Conservation (phyloP, 441 rosid species). For the Rhodomyrtus psidioides region DNA sequence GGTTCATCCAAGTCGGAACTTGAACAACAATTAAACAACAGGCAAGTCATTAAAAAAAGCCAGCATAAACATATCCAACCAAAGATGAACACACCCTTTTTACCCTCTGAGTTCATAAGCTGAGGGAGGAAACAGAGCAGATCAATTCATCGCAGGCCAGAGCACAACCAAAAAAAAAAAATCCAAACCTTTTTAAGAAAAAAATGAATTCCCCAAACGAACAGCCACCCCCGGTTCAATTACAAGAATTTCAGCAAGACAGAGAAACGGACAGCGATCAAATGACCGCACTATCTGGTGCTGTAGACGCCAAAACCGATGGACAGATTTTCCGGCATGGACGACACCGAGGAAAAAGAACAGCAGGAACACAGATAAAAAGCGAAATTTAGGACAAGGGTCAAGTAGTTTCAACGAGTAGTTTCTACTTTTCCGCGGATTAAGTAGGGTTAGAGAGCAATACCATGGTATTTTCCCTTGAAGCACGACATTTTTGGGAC, state of each 20-base stretch:
- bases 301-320: background rate
- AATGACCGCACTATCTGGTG: background rate
- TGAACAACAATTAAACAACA: background rate
- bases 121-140: background rate
- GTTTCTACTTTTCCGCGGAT: background rate
- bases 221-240: background rate
- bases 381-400: background rate
- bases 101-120: background rate
- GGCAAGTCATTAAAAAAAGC: background rate
- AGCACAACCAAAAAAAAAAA: background rate
- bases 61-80: background rate
- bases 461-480: conserved; percentile 3
- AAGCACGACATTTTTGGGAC: background rate
- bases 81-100: background rate
- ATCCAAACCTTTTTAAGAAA: background rate
- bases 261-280: background rate
- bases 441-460: background rate
- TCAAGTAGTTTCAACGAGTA: background rate
- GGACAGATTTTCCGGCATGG: background rate
- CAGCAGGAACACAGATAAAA: background rate
- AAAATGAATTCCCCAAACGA: background rate
- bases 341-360: background rate
- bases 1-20: background rate
- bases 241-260: background rate
- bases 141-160: background rate